A percentile compares a stretch with the other conserved stretches of the same genome.
Conservation (phyloP, 352 stramenopile genomes). For the Phytophthora podocarpi region DNA sequence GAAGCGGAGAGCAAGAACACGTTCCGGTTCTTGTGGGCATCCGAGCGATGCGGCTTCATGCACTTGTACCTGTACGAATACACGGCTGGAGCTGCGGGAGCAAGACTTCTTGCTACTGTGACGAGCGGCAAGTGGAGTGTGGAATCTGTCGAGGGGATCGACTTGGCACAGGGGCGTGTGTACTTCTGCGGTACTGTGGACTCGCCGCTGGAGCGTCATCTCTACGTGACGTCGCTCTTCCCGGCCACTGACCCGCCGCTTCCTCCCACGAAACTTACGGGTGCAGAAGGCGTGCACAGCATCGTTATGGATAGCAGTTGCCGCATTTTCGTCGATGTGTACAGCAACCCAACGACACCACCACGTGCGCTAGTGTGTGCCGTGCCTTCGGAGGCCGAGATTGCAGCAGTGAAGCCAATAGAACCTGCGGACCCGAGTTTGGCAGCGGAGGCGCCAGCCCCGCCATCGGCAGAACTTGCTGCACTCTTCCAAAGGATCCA, state of each 20-base stretch:
- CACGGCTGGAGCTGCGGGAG: slow-evolving; percentile 33
- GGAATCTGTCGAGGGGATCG: slow-evolving; percentile 84
- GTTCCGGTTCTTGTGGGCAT: slow-evolving; percentile 96
- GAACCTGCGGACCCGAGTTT: slow-evolving; percentile 14
- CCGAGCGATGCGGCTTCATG: slow-evolving; percentile 93
- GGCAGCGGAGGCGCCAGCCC: slow-evolving; percentile 1
- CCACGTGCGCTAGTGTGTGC: slow-evolving; percentile 59
- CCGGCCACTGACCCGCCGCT: slow-evolving; percentile 43
- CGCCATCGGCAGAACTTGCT: slow-evolving; percentile 17
- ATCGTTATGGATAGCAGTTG: slow-evolving; percentile 91
- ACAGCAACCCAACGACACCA: slow-evolving; percentile 77
- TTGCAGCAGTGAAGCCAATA: slow-evolving; percentile 34
- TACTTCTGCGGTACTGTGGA: slow-evolving; percentile 91
- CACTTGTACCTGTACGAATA: slow-evolving; percentile 97
- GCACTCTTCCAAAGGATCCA: slow-evolving; percentile 49
- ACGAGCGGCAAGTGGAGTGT: slow-evolving; percentile 77
- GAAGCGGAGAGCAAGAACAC: slow-evolving; percentile 72
- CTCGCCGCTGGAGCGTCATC: slow-evolving; percentile 90
- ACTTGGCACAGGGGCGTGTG: slow-evolving; percentile 80
- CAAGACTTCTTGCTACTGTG: slow-evolving; percentile 60
- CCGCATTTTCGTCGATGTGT: slow-evolving; percentile 79
- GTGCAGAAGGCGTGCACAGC: slow-evolving; percentile 86
- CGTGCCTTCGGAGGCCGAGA: slow-evolving; percentile 50
- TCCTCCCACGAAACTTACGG: slow-evolving; percentile 73
- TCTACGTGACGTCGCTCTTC: slow-evolving; percentile 87